Evolutionary conservation across 1,284 basidiomycete genomes (phyloP).

Genomic region (Ganoderma lingzhi): DNA sequence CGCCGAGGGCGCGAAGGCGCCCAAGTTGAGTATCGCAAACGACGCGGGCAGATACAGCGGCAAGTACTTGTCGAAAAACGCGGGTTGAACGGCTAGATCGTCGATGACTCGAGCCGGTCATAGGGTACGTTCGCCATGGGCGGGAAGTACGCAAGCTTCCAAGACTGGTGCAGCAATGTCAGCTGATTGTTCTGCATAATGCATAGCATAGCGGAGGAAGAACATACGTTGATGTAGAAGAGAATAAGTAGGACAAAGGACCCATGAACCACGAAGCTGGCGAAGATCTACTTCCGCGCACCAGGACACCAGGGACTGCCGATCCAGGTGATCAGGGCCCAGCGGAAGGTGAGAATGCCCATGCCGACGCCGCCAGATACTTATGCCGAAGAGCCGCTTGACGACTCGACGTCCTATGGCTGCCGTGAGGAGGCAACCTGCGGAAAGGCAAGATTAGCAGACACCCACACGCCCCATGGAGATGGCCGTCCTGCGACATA

Average conservation of each 20-base stretch:
- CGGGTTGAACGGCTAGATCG: constrained; percentile 72
- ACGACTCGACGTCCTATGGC: constrained; percentile 83
- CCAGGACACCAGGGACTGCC: constrained; percentile 95
- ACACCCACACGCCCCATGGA: constrained; percentile 46
- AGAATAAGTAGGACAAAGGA: constrained; percentile 86
- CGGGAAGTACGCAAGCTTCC: constrained; percentile 86
- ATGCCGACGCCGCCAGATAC: constrained; percentile 86
- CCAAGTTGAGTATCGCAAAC: constrained; percentile 88
- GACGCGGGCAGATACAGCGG: constrained; percentile 91
- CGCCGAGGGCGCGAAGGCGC: constrained; percentile 87
- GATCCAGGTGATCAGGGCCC: constrained; percentile 92
- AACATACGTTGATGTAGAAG: constrained; percentile 89
- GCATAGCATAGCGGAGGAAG: constrained; percentile 6
- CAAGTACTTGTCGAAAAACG: constrained; percentile 89
- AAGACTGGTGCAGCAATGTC: constrained; percentile 58
- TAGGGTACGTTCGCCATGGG: constrained; percentile 80
- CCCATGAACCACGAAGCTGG: constrained; percentile 93
- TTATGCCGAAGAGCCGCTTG: constrained; percentile 95
- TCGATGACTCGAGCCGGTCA: constrained; percentile 84
- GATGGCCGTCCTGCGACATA: constrained; percentile 34
- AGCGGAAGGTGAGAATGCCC: constrained; percentile 94
- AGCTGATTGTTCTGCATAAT: neutral
- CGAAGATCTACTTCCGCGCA: constrained; percentile 92
- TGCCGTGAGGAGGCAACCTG: constrained; percentile 98
- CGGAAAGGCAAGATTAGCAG: constrained; percentile 88